A percentile compares a stretch with the other conserved stretches of the same genome.
phyloP scores from a whole-genome alignment of 805 yeast genomes.

The Saccharomycopsis schoenii region DNA sequence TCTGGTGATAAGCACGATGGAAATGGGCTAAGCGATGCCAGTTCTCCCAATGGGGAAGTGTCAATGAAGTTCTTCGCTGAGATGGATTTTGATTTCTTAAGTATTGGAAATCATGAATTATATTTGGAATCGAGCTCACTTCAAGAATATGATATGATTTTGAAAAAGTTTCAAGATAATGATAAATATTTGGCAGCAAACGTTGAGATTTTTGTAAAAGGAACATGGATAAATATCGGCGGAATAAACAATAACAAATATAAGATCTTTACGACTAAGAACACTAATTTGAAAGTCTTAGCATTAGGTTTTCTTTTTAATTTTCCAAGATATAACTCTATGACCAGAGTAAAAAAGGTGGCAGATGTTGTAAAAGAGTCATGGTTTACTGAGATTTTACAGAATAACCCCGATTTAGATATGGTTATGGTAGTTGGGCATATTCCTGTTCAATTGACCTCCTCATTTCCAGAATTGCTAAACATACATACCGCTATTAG shows the following conservation, averaged over 20 bases:
- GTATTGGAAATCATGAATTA: constrained; percentile 88
- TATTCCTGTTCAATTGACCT: constrained; percentile 46
- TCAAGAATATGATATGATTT: constrained; percentile 58
- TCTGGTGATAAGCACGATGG: constrained; percentile 96
- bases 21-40: constrained; percentile 78
- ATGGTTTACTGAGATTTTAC: constrained; percentile 51
- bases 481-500: constrained; percentile 39
- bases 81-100: constrained; percentile 64
- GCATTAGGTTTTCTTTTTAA: constrained; percentile 76
- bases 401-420: constrained; percentile 38
- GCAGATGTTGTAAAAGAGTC: constrained; percentile 39
- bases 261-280: constrained; percentile 55
- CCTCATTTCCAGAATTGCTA: constrained; percentile 28
- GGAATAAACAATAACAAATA: constrained; percentile 30
- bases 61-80: constrained; percentile 55
- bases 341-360: constrained; percentile 57
- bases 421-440: constrained; percentile 68
- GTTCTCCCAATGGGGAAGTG: constrained; percentile 57
- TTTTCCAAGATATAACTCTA: constrained; percentile 49
- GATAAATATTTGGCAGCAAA: constrained; percentile 56
- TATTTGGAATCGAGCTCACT: constrained; percentile 55
- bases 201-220: constrained; percentile 40
- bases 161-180: constrained; percentile 38
- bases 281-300: constrained; percentile 41
- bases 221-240: constrained; percentile 47